Conservation (phyloP, 352 stramenopile genomes). For the Globisporangium cystogenes region DNA sequence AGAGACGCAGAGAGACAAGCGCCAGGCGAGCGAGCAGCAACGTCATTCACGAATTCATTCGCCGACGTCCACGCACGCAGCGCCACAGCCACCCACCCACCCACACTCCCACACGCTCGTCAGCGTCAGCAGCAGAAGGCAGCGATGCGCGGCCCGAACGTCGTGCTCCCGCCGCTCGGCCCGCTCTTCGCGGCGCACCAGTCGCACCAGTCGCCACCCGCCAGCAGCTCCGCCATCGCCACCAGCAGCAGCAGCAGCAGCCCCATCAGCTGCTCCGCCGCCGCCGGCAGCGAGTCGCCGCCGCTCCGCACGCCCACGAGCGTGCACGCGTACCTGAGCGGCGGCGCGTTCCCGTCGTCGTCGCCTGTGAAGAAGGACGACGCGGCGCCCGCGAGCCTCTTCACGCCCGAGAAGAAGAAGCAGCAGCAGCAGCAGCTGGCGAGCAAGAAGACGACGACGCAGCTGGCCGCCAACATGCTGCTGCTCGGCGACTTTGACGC, state of each 20-base stretch:
- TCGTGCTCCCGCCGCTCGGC: conserved; percentile 52
- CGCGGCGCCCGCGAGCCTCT: not conserved
- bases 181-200: conserved; percentile 35
- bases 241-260: conserved; percentile 19
- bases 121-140: not conserved
- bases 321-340: conserved; percentile 19
- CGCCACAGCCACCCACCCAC: conserved; percentile 1
- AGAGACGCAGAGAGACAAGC: conserved; percentile 12
- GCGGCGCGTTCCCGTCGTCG: conserved; percentile 34
- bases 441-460: conserved; percentile 16
- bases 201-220: not conserved
- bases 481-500: conserved; percentile 36
- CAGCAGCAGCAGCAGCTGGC: not conserved
- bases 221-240: not conserved
- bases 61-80: conserved; percentile 15
- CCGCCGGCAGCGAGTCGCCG: conserved; percentile 33
- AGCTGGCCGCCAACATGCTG: conserved; percentile 19
- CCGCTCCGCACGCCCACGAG: conserved; percentile 54
- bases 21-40: conserved; percentile 6
- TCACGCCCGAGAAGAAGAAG: not conserved
- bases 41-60: conserved; percentile 5
- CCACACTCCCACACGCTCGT: conserved; percentile 3
- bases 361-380: conserved; percentile 63
- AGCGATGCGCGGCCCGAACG: conserved; percentile 29
- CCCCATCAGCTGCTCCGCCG: conserved; percentile 25